Evolutionary conservation across 2,329 filamentous ascomycete genomes (phyloP), one percentile per base, ranked within the genome.

Genomic region (Calonectria pteridis): DNA sequence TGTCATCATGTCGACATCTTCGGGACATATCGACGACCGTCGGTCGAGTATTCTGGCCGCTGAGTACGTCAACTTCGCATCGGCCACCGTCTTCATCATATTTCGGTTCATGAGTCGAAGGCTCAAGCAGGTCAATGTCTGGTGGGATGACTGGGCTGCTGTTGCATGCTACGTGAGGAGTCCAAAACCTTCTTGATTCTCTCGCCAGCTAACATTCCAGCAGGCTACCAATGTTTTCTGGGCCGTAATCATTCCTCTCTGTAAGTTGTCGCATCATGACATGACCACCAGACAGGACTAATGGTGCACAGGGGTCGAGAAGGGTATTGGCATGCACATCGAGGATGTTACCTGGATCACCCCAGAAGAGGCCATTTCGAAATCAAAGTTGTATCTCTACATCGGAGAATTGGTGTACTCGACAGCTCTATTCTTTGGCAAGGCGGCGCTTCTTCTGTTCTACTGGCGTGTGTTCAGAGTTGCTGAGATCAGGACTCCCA

Each of bases 381-480:
- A 46, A 31, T 59, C 51, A 7, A 74, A 74, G 43, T 20, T 69
- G 13, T 59, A 55, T n/a, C 77, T 80, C 2, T 80, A 75, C 4
- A 69, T 81, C 46, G 73, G 69, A 23, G 82, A 83, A 59, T 75
- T 82, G 6, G 51, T 81, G 31, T 84, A 84, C 65, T 79, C 80
- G 20, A 80, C 77, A 6, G 75, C 81, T 0, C 72, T 84, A 3
- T 81, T 79, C 70, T 81, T 81, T 37, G 79, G 75, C 16, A 84
- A 84, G 58, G 37, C 79, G 0, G 76, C 82, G 0, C 78, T 84
- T 7, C 72, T 84, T 4, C 72, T 58, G 9, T 81, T 84, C 23
- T 84, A 84, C 69, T 83, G 80, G 81, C 80, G 82, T 16, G 75
- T 84, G 62, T 84, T 84, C 37, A 68, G 77, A 1, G 77, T 80